Evolutionary conservation across 257 asterid species (phyloP).

Genomic region (Nemophila menziesii): DNA sequence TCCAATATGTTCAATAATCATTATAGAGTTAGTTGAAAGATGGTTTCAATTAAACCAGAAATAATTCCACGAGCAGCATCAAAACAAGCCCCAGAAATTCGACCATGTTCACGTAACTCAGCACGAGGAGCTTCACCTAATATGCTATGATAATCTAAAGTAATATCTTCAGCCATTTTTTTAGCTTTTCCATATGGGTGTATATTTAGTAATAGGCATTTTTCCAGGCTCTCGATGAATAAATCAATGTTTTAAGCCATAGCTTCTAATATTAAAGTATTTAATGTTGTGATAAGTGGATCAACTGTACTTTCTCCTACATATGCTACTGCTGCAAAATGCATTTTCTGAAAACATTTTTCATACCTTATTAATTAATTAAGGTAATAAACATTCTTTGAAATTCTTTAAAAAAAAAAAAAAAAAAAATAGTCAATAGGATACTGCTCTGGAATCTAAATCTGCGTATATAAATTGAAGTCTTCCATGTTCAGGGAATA

Average conservation of each 20-base stretch:
- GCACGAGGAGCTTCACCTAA: too few relatives aligned
- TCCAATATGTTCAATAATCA: too few relatives aligned
- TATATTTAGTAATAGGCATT: slow-evolving; percentile 81
- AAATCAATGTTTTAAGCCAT: slow-evolving; percentile 69
- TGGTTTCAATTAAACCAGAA: too few relatives aligned
- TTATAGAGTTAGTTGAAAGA: too few relatives aligned
- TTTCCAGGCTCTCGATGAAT: slow-evolving; percentile 80
- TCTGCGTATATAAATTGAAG: slow-evolving; percentile 89
- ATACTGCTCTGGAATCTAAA: slow-evolving; percentile 71
- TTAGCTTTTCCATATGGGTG: slow-evolving; percentile 97
- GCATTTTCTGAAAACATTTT: slow-evolving; percentile 51
- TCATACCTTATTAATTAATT: slow-evolving; percentile 41
- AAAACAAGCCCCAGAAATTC: too few relatives aligned
- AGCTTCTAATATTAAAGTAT: slow-evolving; percentile 66
- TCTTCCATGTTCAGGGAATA: slow-evolving; percentile 83
- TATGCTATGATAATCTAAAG: slow-evolving; percentile 80
- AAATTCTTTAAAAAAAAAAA: too few relatives aligned
- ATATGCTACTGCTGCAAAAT: slow-evolving; percentile 96
- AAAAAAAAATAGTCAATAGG: too few relatives aligned
- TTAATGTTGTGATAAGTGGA: slow-evolving; percentile 93
- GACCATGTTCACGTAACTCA: too few relatives aligned
- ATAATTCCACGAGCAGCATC: too few relatives aligned
- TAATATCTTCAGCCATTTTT: slow-evolving; percentile 97
- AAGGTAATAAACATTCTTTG: slow-evolving; percentile 4
- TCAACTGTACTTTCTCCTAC: slow-evolving; percentile 91